Base-by-base conservation (phyloP, 1,139 yeast genomes). In the Hanseniaspora uvarum region DNA sequence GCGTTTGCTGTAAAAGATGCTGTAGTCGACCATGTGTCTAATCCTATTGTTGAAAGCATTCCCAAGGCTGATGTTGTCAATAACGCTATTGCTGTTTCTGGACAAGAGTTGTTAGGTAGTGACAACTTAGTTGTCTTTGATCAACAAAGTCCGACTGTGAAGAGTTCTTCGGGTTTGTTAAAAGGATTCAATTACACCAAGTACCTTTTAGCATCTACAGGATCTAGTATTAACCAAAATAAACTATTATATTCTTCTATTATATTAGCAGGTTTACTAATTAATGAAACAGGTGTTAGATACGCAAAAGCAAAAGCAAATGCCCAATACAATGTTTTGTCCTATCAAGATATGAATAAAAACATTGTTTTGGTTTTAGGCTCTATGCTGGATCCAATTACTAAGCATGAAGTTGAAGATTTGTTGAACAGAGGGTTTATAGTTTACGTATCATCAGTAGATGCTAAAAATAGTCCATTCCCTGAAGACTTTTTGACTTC, bases 381-480 rank as follows among this genome's bases (percentile, higher is more conserved):
- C 1, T 65, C 65, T 53, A 63, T 64, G 61, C 62, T 61, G 23
- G 70, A 67, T 56, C 69, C 70, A 3, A 62, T 67, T 8, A 60
- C 66, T 5, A 60, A 69, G 47, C 60, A 63, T 10, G 67, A 65
- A 50, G 68, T 65, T 4, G 61, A 64, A 61, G 70, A 67, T 55
- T 57, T 67, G 28, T 64, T 65, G 54, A 60, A 65, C 49, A 63
- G 69, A 54, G 59, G 67, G 21, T 65, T 61, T 45, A 60, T 61
- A 11, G 62, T 67, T 4, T 65, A 64, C 46, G 60, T 66, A 11
- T 65, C 69, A 52, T 62, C 67, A 7, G 59, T 39, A n/a, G 48
- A 50, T 37, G 44, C 61, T 38, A 61, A 59, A 21, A 37, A 44
- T 33, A 50, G 53, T 11, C 53, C 53, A 23, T 50, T 50, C 39